A percentile compares a stretch with the other conserved stretches of the same genome.
These are phyloP conservation scores for Cyclotella distinguenda DNA, from an alignment of 108 stramenopile genomes.

Conservation along the genomic window DNA sequence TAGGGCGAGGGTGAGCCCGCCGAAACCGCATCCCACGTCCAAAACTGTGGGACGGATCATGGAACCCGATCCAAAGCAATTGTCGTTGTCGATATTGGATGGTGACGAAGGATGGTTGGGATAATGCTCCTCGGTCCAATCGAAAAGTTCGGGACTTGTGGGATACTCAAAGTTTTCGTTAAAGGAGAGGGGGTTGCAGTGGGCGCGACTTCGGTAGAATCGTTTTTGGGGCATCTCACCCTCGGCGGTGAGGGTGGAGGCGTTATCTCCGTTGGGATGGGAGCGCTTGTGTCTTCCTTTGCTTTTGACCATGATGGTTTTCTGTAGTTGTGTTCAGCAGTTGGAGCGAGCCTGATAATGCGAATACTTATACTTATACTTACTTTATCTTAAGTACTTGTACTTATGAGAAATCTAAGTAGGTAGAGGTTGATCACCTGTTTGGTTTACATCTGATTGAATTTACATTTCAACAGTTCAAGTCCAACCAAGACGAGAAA, in stretches of 20 bases:
- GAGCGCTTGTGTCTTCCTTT: neutral
- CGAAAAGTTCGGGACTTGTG: conserved; percentile 69
- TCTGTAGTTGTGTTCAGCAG: too few species aligned
- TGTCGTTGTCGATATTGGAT: conserved; percentile 1
- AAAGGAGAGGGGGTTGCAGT: conserved; percentile 95
- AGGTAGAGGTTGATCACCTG: too few species aligned
- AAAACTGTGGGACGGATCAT: conserved; percentile 61
- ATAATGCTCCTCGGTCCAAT: conserved; percentile 87
- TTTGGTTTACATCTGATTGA: too few species aligned
- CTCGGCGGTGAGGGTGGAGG: conserved; percentile 75
- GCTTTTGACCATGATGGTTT: conserved; percentile 13
- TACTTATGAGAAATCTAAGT: too few species aligned
- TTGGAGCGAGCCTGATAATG: too few species aligned
- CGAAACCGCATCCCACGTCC: conserved; percentile 99
- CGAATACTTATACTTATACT: too few species aligned
- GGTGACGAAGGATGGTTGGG: conserved; percentile 39
- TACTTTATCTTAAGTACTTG: too few species aligned
- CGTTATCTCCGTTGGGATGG: neutral
- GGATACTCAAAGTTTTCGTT: conserved; percentile 94
- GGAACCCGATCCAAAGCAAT: conserved; percentile 13
- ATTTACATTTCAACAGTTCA: too few species aligned
- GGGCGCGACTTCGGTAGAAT: conserved; percentile 95
- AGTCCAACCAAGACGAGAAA: too few species aligned
- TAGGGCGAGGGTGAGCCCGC: conserved; percentile 88
- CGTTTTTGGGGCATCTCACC: conserved; percentile 93